Evolutionary conservation across 2,329 filamentous ascomycete species (phyloP).

Genomic region (Pseudocercospora cruenta): DNA sequence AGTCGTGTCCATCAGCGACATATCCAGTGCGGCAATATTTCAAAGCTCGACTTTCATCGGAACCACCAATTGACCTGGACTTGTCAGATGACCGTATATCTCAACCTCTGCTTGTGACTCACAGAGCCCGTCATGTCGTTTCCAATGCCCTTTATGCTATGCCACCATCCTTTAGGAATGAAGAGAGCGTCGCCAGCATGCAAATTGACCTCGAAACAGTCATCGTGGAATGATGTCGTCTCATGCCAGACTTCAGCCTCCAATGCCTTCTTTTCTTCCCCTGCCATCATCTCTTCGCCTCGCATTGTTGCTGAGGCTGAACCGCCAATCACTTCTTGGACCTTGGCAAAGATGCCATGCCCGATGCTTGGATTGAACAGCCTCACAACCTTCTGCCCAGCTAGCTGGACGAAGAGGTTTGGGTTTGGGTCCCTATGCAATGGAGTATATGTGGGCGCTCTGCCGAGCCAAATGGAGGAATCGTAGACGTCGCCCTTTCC

Average conservation of each 20-base stretch:
- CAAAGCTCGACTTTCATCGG: constrained; percentile 48
- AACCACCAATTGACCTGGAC: constrained; percentile 75
- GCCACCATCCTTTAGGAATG: constrained; percentile 85
- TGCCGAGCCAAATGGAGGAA: constrained; percentile 85
- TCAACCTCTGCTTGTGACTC: constrained; percentile 31
- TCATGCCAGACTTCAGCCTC: constrained; percentile 71
- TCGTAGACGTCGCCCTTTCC: constrained; percentile 85
- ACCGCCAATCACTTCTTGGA: constrained; percentile 47
- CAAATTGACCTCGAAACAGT: constrained; percentile 48
- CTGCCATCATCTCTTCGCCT: constrained; percentile 89
- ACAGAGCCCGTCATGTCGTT: constrained; percentile 62
- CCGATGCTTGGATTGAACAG: constrained; percentile 69
- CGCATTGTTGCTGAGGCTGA: constrained; percentile 59
- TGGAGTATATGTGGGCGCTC: constrained; percentile 85
- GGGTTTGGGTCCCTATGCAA: constrained; percentile 92
- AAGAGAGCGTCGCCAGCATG: constrained; percentile 71
- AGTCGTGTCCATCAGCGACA: background rate
- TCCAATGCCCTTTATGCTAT: constrained; percentile 72
- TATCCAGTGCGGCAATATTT: background rate
- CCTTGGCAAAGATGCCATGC: constrained; percentile 62
- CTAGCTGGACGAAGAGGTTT: constrained; percentile 86
- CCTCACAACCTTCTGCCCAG: constrained; percentile 72
- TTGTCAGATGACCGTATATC: background rate
- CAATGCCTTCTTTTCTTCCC: constrained; percentile 67
- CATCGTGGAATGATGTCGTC: constrained; percentile 20